Conservation (phyloP, 2,329 filamentous ascomycete species). For the Alternaria gansuensis region DNA sequence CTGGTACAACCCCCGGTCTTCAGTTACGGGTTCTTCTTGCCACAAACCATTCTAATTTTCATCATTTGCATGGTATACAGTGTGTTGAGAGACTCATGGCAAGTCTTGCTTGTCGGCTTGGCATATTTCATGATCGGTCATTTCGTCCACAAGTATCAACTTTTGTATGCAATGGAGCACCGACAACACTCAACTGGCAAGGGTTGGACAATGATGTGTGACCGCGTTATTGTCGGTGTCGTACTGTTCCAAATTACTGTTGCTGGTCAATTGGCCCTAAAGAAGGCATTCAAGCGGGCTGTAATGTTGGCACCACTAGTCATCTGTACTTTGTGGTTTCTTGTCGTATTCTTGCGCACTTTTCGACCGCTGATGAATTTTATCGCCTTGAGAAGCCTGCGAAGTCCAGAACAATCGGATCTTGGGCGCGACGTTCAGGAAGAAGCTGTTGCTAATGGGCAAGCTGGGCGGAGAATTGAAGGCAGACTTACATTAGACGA, state of each 20-base stretch:
- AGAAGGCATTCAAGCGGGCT: conserved; percentile 76
- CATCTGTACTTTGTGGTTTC: conserved; percentile 86
- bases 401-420: conserved; percentile 65
- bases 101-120: conserved; percentile 82
- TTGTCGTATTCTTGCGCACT: conserved; percentile 78
- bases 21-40: conserved; percentile 95
- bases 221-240: conserved; percentile 85
- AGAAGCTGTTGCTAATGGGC: conserved; percentile 35
- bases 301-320: conserved; percentile 79
- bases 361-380: conserved; percentile 92
- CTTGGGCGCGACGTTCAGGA: conserved; percentile 59
- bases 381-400: conserved; percentile 88
- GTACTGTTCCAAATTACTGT: conserved; percentile 91
- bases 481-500: conserved; percentile 74
- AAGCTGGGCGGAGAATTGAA: conserved; percentile 16
- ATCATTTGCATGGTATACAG: conserved; percentile 97
- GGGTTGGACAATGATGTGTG: conserved; percentile 96
- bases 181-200: conserved; percentile 91
- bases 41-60: conserved; percentile 89
- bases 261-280: conserved; percentile 82
- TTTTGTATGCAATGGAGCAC: conserved; percentile 98
- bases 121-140: conserved; percentile 85
- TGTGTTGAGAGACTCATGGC: conserved; percentile 79
- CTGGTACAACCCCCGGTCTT: conserved; percentile 84
- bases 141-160: conserved; percentile 95